These are phyloP conservation scores for Colletotrichum sp. DNA, from an alignment of 2,329 filamentous ascomycete genomes.

Conservation along the genomic window DNA sequence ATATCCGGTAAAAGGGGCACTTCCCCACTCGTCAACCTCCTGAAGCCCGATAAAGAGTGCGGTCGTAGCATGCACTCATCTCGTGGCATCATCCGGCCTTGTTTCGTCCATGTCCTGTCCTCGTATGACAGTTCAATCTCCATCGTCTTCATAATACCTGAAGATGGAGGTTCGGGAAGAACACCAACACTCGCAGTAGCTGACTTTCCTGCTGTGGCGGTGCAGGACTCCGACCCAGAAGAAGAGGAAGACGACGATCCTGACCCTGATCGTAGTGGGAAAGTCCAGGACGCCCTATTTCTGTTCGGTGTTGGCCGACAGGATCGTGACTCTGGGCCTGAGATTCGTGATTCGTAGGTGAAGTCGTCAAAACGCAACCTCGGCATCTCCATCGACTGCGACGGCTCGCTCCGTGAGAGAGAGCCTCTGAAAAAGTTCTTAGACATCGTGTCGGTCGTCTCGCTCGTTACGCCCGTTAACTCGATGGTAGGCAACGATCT, in stretches of 20 bases:
- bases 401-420: neutral
- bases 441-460: neutral
- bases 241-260: neutral
- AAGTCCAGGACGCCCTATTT: neutral
- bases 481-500: neutral
- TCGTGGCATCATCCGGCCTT: neutral
- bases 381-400: neutral
- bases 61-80: neutral
- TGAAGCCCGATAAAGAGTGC: neutral
- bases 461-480: neutral
- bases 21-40: neutral
- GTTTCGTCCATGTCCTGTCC: neutral
- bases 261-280: neutral
- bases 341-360: slow-evolving; percentile 5
- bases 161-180: neutral
- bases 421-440: neutral
- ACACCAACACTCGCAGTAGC: neutral
- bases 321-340: neutral
- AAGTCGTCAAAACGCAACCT: slow-evolving; percentile 17
- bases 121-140: slow-evolving; percentile 13
- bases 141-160: slow-evolving; percentile 18
- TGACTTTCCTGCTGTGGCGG: neutral
- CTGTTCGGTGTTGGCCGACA: neutral
- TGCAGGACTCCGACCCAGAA: neutral
- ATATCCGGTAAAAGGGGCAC: neutral